These are phyloP conservation scores for Hemileia vastatrix DNA, from an alignment of 1,284 basidiomycete genomes.

Conservation along the genomic window DNA sequence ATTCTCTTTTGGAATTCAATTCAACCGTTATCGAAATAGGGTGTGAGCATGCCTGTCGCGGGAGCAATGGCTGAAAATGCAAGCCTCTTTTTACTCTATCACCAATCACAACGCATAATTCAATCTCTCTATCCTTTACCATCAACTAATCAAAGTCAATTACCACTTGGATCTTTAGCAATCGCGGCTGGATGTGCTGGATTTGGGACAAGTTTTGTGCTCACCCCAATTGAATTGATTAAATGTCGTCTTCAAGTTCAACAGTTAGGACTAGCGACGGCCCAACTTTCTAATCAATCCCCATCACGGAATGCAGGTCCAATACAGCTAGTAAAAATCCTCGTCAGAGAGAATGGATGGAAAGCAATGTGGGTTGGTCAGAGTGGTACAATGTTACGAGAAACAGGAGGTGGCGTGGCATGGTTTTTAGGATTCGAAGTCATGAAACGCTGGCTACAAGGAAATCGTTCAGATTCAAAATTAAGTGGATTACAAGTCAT, in stretches of 20 bases:
- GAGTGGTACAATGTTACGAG: slow-evolving; percentile 71
- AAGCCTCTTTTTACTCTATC: slow-evolving; percentile 73
- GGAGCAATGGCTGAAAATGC: slow-evolving; percentile 90
- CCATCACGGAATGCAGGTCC: slow-evolving; percentile 54
- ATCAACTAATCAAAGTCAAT: slow-evolving; percentile 34
- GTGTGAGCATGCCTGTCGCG: slow-evolving; percentile 73
- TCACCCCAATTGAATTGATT: slow-evolving; percentile 84
- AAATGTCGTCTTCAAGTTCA: slow-evolving; percentile 96
- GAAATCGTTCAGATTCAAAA: slow-evolving; percentile 49
- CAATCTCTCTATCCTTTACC: slow-evolving; percentile 30
- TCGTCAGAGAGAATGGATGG: slow-evolving; percentile 59
- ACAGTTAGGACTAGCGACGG: slow-evolving; percentile 53
- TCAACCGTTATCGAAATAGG: slow-evolving; percentile 49
- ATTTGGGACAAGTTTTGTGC: slow-evolving; percentile 66
- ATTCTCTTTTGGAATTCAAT: background rate
- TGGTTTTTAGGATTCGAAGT: slow-evolving; percentile 83
- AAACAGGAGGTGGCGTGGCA: slow-evolving; percentile 73
- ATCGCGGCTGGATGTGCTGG: slow-evolving; percentile 71
- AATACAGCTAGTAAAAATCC: slow-evolving; percentile 56
- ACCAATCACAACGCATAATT: slow-evolving; percentile 65
- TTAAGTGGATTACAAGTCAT: slow-evolving; percentile 72
- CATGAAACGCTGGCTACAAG: slow-evolving; percentile 31
- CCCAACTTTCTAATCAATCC: slow-evolving; percentile 31
- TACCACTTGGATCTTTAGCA: slow-evolving; percentile 58
- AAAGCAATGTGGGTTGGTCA: slow-evolving; percentile 79